Conservation (phyloP, 2,329 filamentous ascomycete species). For the Periglandula ipomoeae region DNA sequence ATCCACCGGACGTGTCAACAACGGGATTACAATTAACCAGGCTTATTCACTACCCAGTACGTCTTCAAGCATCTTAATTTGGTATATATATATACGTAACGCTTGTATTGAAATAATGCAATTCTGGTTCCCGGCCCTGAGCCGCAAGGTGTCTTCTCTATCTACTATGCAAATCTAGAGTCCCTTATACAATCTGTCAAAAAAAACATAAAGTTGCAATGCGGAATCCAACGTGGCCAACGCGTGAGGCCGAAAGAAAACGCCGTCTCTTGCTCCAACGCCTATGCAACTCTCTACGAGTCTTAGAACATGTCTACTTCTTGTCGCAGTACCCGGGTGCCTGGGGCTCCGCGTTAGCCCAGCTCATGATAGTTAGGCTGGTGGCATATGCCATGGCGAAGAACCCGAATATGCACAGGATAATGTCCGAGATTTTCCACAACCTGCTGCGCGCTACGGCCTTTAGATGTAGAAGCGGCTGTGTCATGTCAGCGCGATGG, state of each 20-base stretch:
- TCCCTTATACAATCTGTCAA: constrained; percentile 5
- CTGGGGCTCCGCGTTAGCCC: constrained; percentile 53
- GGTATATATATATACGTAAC: too few relatives aligned
- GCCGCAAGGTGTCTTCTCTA: neutral
- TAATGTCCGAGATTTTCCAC: constrained; percentile 63
- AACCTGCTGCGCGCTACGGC: constrained; percentile 62
- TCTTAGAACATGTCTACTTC: constrained; percentile 11
- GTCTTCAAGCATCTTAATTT: too few relatives aligned
- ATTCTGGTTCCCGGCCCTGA: neutral
- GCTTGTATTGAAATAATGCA: neutral
- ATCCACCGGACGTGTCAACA: too few relatives aligned
- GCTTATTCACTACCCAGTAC: too few relatives aligned
- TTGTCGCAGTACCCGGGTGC: constrained; percentile 47
- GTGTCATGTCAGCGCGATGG: constrained; percentile 6
- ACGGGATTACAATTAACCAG: too few relatives aligned
- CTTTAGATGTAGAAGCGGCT: constrained; percentile 86
- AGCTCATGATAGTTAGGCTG: constrained; percentile 73
- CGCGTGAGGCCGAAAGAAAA: neutral
- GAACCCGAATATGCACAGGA: constrained; percentile 72
- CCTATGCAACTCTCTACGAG: neutral
- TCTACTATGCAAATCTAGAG: constrained; percentile 4
- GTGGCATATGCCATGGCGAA: constrained; percentile 91
- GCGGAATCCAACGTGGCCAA: neutral
- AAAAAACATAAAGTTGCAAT: neutral
- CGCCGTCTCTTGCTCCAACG: neutral